Conservation (phyloP, 2,329 filamentous ascomycete genomes). For the Drechslerella stenobrocha region DNA sequence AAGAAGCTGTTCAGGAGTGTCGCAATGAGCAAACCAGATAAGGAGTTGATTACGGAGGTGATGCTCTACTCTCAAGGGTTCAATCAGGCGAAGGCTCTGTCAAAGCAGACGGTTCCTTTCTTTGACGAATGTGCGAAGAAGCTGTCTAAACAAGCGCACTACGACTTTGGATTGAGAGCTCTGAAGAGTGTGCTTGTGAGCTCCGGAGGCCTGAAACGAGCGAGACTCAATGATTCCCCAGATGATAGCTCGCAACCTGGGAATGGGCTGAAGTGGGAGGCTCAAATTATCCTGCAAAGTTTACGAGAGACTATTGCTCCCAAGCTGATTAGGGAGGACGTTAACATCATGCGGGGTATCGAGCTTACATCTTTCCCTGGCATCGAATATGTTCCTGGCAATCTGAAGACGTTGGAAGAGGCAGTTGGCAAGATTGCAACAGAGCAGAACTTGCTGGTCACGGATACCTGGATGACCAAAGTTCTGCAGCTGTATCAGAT, state of each 20-base stretch:
- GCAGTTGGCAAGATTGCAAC: constrained; percentile 81
- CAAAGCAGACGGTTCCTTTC: constrained; percentile 95
- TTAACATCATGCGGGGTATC: constrained; percentile 80
- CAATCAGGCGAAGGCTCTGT: constrained; percentile 89
- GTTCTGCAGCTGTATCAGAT: constrained; percentile 97
- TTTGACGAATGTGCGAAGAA: constrained; percentile 83
- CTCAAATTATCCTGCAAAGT: constrained; percentile 98
- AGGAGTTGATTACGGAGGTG: constrained; percentile 98
- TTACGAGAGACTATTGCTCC: constrained; percentile 97
- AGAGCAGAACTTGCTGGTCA: constrained; percentile 85
- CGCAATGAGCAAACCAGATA: constrained; percentile 99
- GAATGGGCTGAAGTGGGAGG: constrained; percentile 62
- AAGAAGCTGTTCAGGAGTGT: constrained; percentile 99
- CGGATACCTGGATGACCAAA: constrained; percentile 96
- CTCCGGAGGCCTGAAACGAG: constrained; percentile 91
- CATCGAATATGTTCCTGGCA: constrained; percentile 87
- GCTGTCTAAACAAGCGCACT: constrained; percentile 95
- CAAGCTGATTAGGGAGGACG: constrained; percentile 91
- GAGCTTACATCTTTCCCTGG: constrained; percentile 87
- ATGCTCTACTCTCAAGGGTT: constrained; percentile 99
- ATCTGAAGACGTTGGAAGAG: constrained; percentile 74
- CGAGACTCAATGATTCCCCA: constrained; percentile 55
- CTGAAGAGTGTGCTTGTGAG: constrained; percentile 98
- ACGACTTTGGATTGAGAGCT: constrained; percentile 96
- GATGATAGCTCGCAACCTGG: constrained; percentile 38